Evolutionary conservation across 1,284 basidiomycete genomes (phyloP).

Genomic region (Trametes versicolor): DNA sequence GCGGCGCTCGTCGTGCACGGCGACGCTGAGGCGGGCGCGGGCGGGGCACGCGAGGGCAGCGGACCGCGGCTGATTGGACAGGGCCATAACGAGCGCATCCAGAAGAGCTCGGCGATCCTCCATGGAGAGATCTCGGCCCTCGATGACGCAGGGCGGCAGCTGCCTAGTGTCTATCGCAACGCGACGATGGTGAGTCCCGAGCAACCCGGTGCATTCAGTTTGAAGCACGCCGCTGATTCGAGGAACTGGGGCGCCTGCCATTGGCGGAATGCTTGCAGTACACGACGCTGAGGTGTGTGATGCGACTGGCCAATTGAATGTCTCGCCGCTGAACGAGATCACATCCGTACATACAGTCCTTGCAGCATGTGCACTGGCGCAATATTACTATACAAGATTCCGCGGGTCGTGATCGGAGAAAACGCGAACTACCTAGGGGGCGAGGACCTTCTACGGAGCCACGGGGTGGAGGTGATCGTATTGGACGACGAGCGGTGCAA

Average conservation of each 20-base stretch:
- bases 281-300: slow-evolving; percentile 60
- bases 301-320: background rate
- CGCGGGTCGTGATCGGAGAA: slow-evolving; percentile 69
- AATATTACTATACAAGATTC: slow-evolving; percentile 66
- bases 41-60: background rate
- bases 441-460: slow-evolving; percentile 57
- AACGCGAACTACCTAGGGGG: slow-evolving; percentile 59
- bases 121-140: slow-evolving; percentile 66
- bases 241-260: slow-evolving; percentile 4
- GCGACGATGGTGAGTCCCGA: slow-evolving; percentile 55
- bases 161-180: slow-evolving; percentile 53
- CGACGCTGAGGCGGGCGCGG: background rate
- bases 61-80: slow-evolving; percentile 51
- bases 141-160: slow-evolving; percentile 58
- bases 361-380: slow-evolving; percentile 73
- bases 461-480: slow-evolving; percentile 64
- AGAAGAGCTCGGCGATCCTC: slow-evolving; percentile 60
- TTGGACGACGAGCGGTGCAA: slow-evolving; percentile 53
- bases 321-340: background rate
- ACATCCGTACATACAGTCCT: slow-evolving; percentile 49
- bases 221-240: background rate
- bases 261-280: slow-evolving; percentile 38
- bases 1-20: slow-evolving; percentile 53
- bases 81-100: slow-evolving; percentile 63
- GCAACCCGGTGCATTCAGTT: background rate